A percentile compares a stretch with the other conserved stretches of the same genome.
phyloP scores from a whole-genome alignment of 441 rosid genomes.

The Isatis lusitanica region DNA sequence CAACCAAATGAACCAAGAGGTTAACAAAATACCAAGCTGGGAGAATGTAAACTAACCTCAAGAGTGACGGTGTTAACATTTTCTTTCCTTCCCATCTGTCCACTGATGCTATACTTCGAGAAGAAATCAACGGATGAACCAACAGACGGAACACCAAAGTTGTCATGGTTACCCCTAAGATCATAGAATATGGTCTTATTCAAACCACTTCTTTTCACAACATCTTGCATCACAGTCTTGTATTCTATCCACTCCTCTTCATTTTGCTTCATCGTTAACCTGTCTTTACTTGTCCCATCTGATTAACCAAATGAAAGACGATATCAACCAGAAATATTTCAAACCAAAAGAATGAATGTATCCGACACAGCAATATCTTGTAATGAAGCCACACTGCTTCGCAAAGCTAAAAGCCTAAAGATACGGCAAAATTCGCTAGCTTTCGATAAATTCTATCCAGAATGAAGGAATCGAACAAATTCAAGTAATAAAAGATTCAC shows the following conservation, averaged over 20 bases:
- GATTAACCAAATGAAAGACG: slow-evolving; percentile 15
- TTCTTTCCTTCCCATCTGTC: slow-evolving; percentile 57
- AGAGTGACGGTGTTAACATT: slow-evolving; percentile 65
- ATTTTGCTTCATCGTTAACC: slow-evolving; percentile 79
- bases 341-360: background rate
- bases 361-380: background rate
- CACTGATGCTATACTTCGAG: slow-evolving; percentile 80
- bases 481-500: background rate
- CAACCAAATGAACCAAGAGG: slow-evolving; percentile 8
- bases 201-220: slow-evolving; percentile 61
- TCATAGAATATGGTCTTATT: slow-evolving; percentile 76
- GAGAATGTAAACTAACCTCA: slow-evolving; percentile 55
- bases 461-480: slow-evolving; percentile 1
- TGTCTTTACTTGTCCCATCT: slow-evolving; percentile 93
- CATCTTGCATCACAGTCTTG: slow-evolving; percentile 67
- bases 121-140: slow-evolving; percentile 76
- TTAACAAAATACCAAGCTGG: background rate
- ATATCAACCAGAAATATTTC: slow-evolving; percentile 2
- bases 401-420: slow-evolving; percentile 2
- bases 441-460: background rate
- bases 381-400: slow-evolving; percentile 15
- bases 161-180: slow-evolving; percentile 94
- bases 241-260: slow-evolving; percentile 87
- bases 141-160: slow-evolving; percentile 72
- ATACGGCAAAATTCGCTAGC: background rate